Evolutionary conservation across 2,329 filamentous ascomycete species (phyloP), one percentile per base, ranked within the genome.

Genomic region (Clonostachys solani): DNA sequence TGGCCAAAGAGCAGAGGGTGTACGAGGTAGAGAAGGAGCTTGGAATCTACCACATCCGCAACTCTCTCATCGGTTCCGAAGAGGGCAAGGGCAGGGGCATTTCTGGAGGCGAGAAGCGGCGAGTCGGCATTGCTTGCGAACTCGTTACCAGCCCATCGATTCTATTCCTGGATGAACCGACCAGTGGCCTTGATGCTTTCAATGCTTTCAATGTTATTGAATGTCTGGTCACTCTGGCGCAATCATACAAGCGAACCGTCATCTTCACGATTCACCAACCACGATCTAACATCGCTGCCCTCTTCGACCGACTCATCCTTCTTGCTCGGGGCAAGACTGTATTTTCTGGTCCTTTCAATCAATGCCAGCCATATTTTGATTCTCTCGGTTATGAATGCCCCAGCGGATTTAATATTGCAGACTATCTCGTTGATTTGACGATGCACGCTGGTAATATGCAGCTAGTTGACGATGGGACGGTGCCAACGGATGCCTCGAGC

Each of bases 251-350:
- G 69, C 82, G 95, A 50, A 99, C 95, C 1, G 91, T 99, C 47
- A 87, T 99, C 52, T 96, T 99, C 70, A 99, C 94, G 13, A 99
- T 99, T 53, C 94, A 99, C 65, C 94, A 99, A 60, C 94, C 94
- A 36, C 83, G 95, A 55, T 99, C 94, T 12, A 99, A 99, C 66
- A 99, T 99, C 60, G 94, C 97, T 18, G 94, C 94, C 10, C 78
- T 99, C 4, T 99, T 99, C 61, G 94, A 99, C 63, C 84, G 92
- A 47, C 77, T 99, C n/a, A 78, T 99, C 46, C 81, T 99, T 13
- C 75, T 99, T 40, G 94, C 94, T 3, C 86, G 90, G 54, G 94
- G 94, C 23, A 86, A 86, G 57, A 87, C 89, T 2, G 94, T 99
- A 8, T 99, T 95, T 65, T 97, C 94, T 4, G 94, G 94, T 1